phyloP scores from a whole-genome alignment of 2,329 filamentous ascomycete genomes.

The Tolypocladium inflatum region DNA sequence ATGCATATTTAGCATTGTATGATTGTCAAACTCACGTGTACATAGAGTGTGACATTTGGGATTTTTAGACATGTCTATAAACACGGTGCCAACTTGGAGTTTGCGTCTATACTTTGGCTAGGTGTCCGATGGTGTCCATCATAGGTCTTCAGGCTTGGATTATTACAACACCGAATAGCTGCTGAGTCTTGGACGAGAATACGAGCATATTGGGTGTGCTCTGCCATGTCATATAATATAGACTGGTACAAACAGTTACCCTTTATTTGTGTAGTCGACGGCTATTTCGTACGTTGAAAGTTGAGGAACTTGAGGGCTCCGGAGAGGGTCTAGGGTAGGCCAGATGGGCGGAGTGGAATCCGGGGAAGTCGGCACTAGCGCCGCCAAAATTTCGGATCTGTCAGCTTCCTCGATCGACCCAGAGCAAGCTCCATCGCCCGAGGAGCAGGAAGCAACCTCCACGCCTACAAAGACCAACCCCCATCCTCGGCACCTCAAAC shows the following conservation, averaged over 20 bases:
- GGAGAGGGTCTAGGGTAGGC: neutral
- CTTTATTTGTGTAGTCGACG: neutral
- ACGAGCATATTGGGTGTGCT: neutral
- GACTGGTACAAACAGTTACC: neutral
- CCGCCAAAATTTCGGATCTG: slow-evolving; percentile 1
- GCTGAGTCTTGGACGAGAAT: neutral
- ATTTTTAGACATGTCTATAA: neutral
- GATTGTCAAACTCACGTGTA: neutral
- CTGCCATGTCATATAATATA: neutral
- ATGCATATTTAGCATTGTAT: too few relatives aligned
- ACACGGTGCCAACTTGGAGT: neutral
- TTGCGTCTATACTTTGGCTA: neutral
- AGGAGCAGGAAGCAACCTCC: neutral
- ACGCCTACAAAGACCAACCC: neutral
- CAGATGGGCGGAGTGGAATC: neutral
- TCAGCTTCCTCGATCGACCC: slow-evolving; percentile 2
- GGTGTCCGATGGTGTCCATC: too few relatives aligned
- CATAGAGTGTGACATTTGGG: neutral
- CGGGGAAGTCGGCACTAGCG: neutral
- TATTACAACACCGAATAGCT: too few relatives aligned
- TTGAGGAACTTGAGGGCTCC: neutral
- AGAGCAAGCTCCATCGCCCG: neutral
- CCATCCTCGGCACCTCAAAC: neutral
- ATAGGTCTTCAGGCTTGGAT: too few relatives aligned
- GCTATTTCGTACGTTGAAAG: neutral